These are phyloP conservation scores for Penicillium expansum DNA, from an alignment of 2,329 filamentous ascomycete genomes.

Conservation along the genomic window DNA sequence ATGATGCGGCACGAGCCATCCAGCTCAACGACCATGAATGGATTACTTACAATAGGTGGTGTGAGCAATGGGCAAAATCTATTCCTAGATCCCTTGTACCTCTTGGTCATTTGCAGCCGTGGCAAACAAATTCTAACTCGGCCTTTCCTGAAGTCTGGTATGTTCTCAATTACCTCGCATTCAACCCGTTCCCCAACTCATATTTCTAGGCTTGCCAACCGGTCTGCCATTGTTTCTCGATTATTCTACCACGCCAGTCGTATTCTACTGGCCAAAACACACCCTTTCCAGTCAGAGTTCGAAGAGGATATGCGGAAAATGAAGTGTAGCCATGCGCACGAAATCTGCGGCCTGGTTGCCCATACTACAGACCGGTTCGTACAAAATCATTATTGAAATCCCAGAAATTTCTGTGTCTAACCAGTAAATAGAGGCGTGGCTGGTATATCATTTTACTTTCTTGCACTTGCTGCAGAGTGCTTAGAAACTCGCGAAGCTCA, in stretches of 20 bases:
- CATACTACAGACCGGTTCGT: slow-evolving; percentile 71
- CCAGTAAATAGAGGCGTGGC: slow-evolving; percentile 59
- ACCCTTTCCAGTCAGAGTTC: slow-evolving; percentile 63
- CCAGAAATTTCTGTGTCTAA: neutral
- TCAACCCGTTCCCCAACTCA: slow-evolving; percentile 1
- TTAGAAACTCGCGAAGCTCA: slow-evolving; percentile 69
- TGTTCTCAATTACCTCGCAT: slow-evolving; percentile 29
- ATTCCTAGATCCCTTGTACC: slow-evolving; percentile 86
- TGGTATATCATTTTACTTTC: slow-evolving; percentile 72
- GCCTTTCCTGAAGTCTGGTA: slow-evolving; percentile 84
- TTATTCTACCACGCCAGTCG: slow-evolving; percentile 88
- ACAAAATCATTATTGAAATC: neutral
- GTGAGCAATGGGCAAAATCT: slow-evolving; percentile 74
- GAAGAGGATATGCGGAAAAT: slow-evolving; percentile 67
- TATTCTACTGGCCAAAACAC: slow-evolving; percentile 73
- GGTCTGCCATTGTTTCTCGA: slow-evolving; percentile 74
- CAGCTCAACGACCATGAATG: slow-evolving; percentile 69
- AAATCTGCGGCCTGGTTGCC: slow-evolving; percentile 85
- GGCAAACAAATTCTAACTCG: slow-evolving; percentile 66
- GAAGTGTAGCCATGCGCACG: slow-evolving; percentile 71
- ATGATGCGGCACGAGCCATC: slow-evolving; percentile 54
- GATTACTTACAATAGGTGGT: slow-evolving; percentile 74
- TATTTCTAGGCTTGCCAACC: slow-evolving; percentile 68
- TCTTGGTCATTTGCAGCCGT: slow-evolving; percentile 70
- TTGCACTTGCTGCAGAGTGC: slow-evolving; percentile 73